phyloP scores from a whole-genome alignment of 2,329 filamentous ascomycete species.

The Acephala macrosclerotiorum region DNA sequence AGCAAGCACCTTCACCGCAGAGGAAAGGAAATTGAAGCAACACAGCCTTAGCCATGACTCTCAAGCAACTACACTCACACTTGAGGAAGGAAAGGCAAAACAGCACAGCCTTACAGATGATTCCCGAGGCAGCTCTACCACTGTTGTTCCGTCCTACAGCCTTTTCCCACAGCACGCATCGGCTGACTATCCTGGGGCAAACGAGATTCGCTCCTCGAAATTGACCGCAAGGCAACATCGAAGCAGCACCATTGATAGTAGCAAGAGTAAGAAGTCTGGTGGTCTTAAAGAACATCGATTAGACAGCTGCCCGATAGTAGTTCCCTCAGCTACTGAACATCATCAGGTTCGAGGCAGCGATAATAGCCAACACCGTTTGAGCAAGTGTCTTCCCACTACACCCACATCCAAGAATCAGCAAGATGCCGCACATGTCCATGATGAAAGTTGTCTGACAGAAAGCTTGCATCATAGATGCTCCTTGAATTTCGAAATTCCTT shows the following conservation, averaged over 20 bases:
- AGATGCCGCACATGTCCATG: not conserved
- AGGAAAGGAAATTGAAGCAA: not conserved
- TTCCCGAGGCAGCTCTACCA: not conserved
- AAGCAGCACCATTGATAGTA: slow-evolving; percentile 7
- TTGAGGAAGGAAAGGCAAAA: not conserved
- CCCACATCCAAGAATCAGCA: not conserved
- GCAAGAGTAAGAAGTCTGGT: not conserved
- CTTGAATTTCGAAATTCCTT: not conserved
- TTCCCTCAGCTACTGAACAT: not conserved
- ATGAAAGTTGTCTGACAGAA: not conserved
- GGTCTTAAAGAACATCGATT: slow-evolving; percentile 22
- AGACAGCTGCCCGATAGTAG: slow-evolving; percentile 17
- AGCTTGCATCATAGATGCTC: not conserved
- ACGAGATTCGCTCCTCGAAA: not conserved
- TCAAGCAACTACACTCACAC: not conserved
- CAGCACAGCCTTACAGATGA: not conserved
- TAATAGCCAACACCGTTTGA: not conserved
- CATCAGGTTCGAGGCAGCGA: not conserved
- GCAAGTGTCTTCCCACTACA: not conserved
- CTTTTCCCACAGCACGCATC: not conserved
- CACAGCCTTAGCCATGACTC: not conserved
- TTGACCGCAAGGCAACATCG: not conserved
- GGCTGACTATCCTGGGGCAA: not conserved
- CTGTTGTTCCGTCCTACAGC: not conserved
- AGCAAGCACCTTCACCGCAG: not conserved